A percentile compares a stretch with the other conserved stretches of the same genome.
Conservation (phyloP, 164 flowering plant species). For the Vitis rupestris region DNA sequence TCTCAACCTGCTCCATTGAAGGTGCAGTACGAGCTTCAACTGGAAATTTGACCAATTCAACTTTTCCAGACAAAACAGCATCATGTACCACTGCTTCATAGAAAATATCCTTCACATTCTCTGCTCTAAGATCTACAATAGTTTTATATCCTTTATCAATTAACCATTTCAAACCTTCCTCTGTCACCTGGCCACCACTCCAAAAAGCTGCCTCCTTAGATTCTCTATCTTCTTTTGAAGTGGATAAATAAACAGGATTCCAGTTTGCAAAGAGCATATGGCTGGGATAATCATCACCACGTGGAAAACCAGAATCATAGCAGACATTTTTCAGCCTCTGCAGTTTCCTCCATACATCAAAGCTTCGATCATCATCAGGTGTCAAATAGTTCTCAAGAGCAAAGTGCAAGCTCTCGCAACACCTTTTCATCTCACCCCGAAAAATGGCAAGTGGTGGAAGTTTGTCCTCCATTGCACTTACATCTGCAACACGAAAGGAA, state of each 20-base stretch:
- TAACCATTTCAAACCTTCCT: conserved; percentile 82
- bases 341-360: conserved; percentile 80
- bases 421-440: conserved; percentile 88
- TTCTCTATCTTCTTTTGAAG: conserved; percentile 49
- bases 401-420: conserved; percentile 80
- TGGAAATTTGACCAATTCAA: conserved; percentile 71
- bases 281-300: conserved; percentile 61
- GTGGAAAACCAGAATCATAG: conserved; percentile 90
- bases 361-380: conserved; percentile 56
- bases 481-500: conserved; percentile 42
- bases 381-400: conserved; percentile 78
- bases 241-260: conserved; percentile 63
- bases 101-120: conserved; percentile 65
- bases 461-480: conserved; percentile 48
- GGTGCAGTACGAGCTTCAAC: conserved; percentile 83
- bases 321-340: conserved; percentile 90
- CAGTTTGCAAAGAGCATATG: conserved; percentile 85
- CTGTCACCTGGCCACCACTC: conserved; percentile 90
- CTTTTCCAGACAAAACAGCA: conserved; percentile 53
- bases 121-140: conserved; percentile 92
- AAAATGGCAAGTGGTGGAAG: conserved; percentile 89
- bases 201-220: conserved; percentile 67
- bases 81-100: conserved; percentile 58
- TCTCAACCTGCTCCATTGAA: conserved; percentile 80
- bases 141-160: conserved; percentile 71